Evolutionary conservation across 768 basidiomycete genomes (phyloP), one percentile per base, ranked within the genome.

Genomic region (Rubroboletus satanas): DNA sequence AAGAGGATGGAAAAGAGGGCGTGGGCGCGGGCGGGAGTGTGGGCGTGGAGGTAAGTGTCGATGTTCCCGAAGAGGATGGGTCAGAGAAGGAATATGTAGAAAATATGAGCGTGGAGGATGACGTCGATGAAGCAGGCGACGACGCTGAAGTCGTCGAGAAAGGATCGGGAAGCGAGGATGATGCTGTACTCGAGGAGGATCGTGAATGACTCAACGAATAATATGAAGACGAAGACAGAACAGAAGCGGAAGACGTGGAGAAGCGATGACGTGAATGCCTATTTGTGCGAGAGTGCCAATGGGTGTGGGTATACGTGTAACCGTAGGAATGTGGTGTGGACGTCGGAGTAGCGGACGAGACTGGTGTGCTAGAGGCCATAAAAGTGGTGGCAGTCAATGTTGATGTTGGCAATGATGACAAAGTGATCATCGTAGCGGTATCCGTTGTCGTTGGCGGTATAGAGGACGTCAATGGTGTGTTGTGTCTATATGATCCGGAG

Each of bases 381-480:
- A 11, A 29, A 35, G 49, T 26, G 11, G 57, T 51, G 7, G 38
- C 29, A 14, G 31, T 37, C 14, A 26, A 39, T 12, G 51, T 48
- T 2, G 57, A 39, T 9, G 49, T 49, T n/a, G 53, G 32, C 38
- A 47, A 35, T 7, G 45, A 48, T 31, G 66, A 54, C 35, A 42
- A 48, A 3, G 58, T 53, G 42, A 33, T 53, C 8, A 54, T 63
- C 12, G 51, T 56, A 18, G 46, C 46, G 31, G 50, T 14, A 9
- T 43, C 43, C 28, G 37, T 52, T 18, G 57, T 29, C 35, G 51
- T 45, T 18, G 54, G 37, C 21, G 17, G n/a, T 15, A 18, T 3
- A 35, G 52, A 62, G 26, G 56, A 47, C 23, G 45, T 26, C 42
- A 31, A 21, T 4, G 32, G n/a, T 38, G 38, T 41, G 29, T 33